Base-by-base conservation (phyloP, 2,329 filamentous ascomycete genomes). In the Gnomoniopsis sp. region DNA sequence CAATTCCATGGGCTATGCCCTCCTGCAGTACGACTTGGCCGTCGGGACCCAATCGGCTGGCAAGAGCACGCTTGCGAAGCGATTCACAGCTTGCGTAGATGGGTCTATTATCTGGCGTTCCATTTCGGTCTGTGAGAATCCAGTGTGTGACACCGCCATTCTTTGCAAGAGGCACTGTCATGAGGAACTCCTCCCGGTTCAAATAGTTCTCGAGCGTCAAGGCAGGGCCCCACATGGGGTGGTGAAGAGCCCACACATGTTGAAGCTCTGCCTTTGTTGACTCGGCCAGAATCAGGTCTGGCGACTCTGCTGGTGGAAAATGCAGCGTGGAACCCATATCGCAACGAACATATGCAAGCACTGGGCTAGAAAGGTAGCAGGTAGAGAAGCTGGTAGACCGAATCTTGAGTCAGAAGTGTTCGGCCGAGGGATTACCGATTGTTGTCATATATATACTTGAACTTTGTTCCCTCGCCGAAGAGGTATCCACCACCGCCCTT, bases 1-100 rank as follows among this genome's bases (percentile, higher is more conserved):
- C 90, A 58, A 96, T 82, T 6, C 89, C 91, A 73, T 96, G 88
- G 17, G 85, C 84, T 11, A 85, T 75, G 2, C 81, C 83, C 49
- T 90, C 85, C 57, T 76, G 70, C 17, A 80, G 72, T 48, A 68
- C 65, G 6, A 68, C 66, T 6, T 58, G 49, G 36, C 73, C 67
- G 41, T 65, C 63, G 48, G 73, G 72, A 6, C 72, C 67, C 0
- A 68, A 67, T 19, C 63, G 64, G 34, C 76, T 73, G 38, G 82
- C 73, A 3, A 87, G 67, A 6, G 83, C 82, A 33, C 76, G 77
- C 71, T 89, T 89, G 60, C 79, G 79, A 54, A 88, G 76, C 11
- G 82, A 82, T 71, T 90, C 87, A 69, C 86, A 88, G 30, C 82
- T 83, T 3, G 85, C 84, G 22, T 88, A 78, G 30, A 90, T 75